Percentiles rank a stretch among this genome's conserved stretches.
phyloP scores from a whole-genome alignment of 2,329 filamentous ascomycete species.

The Fusarium irregulare region DNA sequence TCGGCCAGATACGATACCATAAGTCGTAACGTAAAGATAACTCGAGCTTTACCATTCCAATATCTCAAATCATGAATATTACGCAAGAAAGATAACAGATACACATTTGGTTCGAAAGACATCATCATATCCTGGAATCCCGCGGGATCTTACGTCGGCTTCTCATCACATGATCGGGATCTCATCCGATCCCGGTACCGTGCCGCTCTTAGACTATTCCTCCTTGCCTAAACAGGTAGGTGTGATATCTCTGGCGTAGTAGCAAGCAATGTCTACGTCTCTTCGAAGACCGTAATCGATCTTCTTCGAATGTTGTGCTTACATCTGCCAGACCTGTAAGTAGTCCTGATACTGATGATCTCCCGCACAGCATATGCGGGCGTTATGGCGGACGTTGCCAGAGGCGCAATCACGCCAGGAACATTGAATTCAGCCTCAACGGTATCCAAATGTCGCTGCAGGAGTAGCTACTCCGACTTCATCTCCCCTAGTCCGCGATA shows the following conservation, averaged over 20 bases:
- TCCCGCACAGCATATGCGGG: conserved; percentile 67
- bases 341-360: conserved; percentile 72
- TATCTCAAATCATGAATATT: neutral
- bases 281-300: neutral
- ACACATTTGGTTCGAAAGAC: neutral
- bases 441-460: conserved; percentile 55
- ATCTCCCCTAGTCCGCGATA: neutral
- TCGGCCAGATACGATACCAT: neutral
- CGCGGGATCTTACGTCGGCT: neutral
- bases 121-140: neutral
- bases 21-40: neutral
- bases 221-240: conserved; percentile 13
- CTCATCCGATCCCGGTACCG: conserved; percentile 2
- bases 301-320: neutral
- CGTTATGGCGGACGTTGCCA: conserved; percentile 62
- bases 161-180: conserved; percentile 27
- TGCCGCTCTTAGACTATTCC: neutral
- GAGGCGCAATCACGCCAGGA: conserved; percentile 70
- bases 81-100: neutral
- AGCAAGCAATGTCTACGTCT: neutral
- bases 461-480: conserved; percentile 58
- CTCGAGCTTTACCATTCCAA: neutral
- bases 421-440: conserved; percentile 66
- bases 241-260: neutral
- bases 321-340: conserved; percentile 56